Evolutionary conservation across 805 yeast genomes (phyloP).

Genomic region (Candida quercuum): DNA sequence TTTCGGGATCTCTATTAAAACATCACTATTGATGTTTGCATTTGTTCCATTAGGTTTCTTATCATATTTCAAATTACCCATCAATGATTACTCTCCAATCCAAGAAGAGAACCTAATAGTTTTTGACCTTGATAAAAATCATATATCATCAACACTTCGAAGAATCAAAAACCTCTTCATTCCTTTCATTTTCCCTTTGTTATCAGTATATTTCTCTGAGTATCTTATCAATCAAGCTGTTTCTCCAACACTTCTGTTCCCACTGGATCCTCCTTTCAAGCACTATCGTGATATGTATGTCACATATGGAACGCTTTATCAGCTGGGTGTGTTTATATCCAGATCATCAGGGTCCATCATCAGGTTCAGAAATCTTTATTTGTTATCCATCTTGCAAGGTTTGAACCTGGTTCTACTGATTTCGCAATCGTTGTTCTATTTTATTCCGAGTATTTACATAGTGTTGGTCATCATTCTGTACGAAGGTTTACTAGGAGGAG

Average conservation of each 20-base stretch:
- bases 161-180: slow-evolving; percentile 38
- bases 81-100: slow-evolving; percentile 2
- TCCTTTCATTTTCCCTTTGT: slow-evolving; percentile 80
- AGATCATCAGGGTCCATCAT: slow-evolving; percentile 73
- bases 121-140: background rate
- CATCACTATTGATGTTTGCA: slow-evolving; percentile 54
- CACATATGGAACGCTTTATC: slow-evolving; percentile 84
- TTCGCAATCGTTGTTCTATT: slow-evolving; percentile 56
- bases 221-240: slow-evolving; percentile 89
- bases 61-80: slow-evolving; percentile 27
- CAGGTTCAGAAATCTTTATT: slow-evolving; percentile 52
- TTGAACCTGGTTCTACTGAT: slow-evolving; percentile 55
- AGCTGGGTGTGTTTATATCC: slow-evolving; percentile 87
- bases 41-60: slow-evolving; percentile 50
- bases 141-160: slow-evolving; percentile 18
- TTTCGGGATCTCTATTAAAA: slow-evolving; percentile 46
- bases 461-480: slow-evolving; percentile 65
- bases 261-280: slow-evolving; percentile 65
- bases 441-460: slow-evolving; percentile 55
- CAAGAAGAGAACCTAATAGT: background rate
- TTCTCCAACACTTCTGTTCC: slow-evolving; percentile 81
- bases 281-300: slow-evolving; percentile 84
- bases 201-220: slow-evolving; percentile 80
- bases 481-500: slow-evolving; percentile 90
- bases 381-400: slow-evolving; percentile 62